Conservation (phyloP, 192 early-diverging fungal genomes). For the Coemansia sp. region DNA sequence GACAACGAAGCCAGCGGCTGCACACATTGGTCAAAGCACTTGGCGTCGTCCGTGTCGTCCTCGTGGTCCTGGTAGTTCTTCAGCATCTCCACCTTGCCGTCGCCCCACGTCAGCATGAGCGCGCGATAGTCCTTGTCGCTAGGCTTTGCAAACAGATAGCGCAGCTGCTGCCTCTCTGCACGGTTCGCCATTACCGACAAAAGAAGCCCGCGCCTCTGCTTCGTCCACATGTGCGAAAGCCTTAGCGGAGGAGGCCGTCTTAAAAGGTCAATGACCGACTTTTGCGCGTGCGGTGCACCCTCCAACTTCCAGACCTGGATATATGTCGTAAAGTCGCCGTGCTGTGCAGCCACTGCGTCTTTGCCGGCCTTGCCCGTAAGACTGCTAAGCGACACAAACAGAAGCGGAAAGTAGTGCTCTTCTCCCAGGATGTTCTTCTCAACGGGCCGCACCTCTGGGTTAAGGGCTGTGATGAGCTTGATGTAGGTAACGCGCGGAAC, state of each 20-base stretch:
- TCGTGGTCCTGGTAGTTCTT: slow-evolving; percentile 41
- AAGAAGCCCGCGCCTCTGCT: slow-evolving; percentile 36
- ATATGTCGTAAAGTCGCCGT: slow-evolving; percentile 23
- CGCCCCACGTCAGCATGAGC: slow-evolving; percentile 52
- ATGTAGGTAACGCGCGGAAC: slow-evolving; percentile 39
- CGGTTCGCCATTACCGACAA: slow-evolving; percentile 48
- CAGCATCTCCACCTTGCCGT: slow-evolving; percentile 52
- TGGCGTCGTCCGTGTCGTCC: background rate
- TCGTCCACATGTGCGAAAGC: slow-evolving; percentile 46
- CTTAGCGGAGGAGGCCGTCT: slow-evolving; percentile 40
- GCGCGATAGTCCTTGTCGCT: slow-evolving; percentile 54
- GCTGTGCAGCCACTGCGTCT: background rate
- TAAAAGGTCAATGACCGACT: slow-evolving; percentile 34
- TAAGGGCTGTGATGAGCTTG: slow-evolving; percentile 52
- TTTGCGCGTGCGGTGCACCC: slow-evolving; percentile 43
- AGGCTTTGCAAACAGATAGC: slow-evolving; percentile 49
- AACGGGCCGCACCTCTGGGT: slow-evolving; percentile 44
- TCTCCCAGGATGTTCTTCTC: slow-evolving; percentile 51
- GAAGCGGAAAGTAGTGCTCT: slow-evolving; percentile 46
- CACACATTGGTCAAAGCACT: slow-evolving; percentile 45
- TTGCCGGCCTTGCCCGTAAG: background rate
- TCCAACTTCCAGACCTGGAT: slow-evolving; percentile 52
- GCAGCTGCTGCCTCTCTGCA: slow-evolving; percentile 56
- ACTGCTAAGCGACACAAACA: slow-evolving; percentile 42
- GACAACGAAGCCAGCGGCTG: slow-evolving; percentile 12